phyloP scores from a whole-genome alignment of 2,329 filamentous ascomycete species.

The Alternaria gansuensis region DNA sequence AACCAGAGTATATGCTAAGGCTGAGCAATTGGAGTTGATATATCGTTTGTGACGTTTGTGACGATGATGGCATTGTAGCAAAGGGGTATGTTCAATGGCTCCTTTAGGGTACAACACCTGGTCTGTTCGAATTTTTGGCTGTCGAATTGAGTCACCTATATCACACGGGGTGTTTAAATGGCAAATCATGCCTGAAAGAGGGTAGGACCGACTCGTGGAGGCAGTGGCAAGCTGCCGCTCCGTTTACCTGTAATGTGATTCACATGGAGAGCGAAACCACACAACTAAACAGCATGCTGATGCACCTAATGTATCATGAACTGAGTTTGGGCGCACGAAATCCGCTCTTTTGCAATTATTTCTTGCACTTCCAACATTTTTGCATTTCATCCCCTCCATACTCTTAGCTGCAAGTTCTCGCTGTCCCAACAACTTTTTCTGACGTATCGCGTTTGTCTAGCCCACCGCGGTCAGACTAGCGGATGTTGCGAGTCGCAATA shows the following conservation, averaged over 20 bases:
- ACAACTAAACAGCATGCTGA: slow-evolving; percentile 30
- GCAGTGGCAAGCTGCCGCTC: slow-evolving; percentile 27
- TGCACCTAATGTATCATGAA: slow-evolving; percentile 23
- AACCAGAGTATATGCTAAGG: too few species aligned
- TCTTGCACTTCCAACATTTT: not conserved
- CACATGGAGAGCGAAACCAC: slow-evolving; percentile 36
- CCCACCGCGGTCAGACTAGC: not conserved
- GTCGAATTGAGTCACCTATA: not conserved
- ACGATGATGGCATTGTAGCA: not conserved
- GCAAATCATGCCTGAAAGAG: not conserved
- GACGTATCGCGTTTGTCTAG: not conserved
- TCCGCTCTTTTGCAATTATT: slow-evolving; percentile 1
- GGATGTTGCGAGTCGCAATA: too few species aligned
- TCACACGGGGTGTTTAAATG: not conserved
- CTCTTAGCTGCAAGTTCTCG: not conserved
- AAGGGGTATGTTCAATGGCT: fast-evolving
- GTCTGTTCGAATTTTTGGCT: not conserved
- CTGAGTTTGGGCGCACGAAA: slow-evolving; percentile 19
- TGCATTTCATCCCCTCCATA: not conserved
- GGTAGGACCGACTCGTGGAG: slow-evolving; percentile 1
- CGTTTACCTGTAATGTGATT: slow-evolving; percentile 40
- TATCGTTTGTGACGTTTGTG: too few species aligned
- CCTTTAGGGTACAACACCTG: not conserved
- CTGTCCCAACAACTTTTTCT: not conserved
- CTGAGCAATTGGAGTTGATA: too few species aligned